Conservation (phyloP, 2,329 filamentous ascomycete genomes). For the Escovopsis weberi region DNA sequence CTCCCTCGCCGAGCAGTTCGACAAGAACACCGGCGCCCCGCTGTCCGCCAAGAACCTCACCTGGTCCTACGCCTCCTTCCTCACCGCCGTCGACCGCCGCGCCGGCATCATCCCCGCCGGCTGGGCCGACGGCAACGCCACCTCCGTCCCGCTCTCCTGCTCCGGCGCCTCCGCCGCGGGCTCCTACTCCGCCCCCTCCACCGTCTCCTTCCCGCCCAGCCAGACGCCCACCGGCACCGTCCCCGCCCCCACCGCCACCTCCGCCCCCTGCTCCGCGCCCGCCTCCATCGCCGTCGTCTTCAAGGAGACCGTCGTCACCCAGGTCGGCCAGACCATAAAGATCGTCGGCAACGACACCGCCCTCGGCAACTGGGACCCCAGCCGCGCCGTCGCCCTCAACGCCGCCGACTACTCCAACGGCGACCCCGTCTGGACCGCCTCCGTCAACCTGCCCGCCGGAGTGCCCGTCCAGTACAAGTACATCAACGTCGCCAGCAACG, state of each 20-base stretch:
- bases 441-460: conserved; percentile 40
- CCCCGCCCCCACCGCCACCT: conserved; percentile 14
- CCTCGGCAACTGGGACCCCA: conserved; percentile 49
- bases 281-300: conserved; percentile 47
- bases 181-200: conserved; percentile 35
- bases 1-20: conserved; percentile 54
- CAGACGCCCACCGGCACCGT: conserved; percentile 28
- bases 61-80: conserved; percentile 59
- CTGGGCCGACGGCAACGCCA: conserved; percentile 35
- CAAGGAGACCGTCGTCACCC: conserved; percentile 40
- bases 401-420: conserved; percentile 42
- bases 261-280: conserved; percentile 20
- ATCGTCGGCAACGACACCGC: conserved; percentile 43
- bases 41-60: conserved; percentile 54
- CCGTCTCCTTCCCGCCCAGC: conserved; percentile 32
- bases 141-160: conserved; percentile 35
- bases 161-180: conserved; percentile 30
- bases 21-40: conserved; percentile 35
- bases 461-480: conserved; percentile 53
- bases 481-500: conserved; percentile 41
- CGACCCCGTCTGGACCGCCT: conserved; percentile 47
- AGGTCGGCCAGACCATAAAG: conserved; percentile 49
- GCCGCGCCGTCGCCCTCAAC: conserved; percentile 38
- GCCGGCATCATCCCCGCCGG: conserved; percentile 38
- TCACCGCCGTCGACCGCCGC: conserved; percentile 46